Evolutionary conservation across 164 flowering plant species (phyloP).

Genomic region (Macadamia integrifolia): DNA sequence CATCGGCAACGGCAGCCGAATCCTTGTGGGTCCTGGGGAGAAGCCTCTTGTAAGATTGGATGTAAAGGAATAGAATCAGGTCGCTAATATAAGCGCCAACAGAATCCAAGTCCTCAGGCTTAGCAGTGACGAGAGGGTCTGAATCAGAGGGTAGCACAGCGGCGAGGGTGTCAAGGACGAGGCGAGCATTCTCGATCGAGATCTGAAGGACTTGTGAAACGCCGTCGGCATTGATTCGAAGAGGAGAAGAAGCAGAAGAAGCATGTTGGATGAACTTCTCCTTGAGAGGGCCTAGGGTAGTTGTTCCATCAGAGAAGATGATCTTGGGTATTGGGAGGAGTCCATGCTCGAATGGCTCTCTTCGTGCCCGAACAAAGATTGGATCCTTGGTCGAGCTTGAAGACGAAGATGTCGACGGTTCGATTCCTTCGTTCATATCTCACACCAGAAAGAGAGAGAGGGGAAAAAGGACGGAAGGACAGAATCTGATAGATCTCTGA

Average conservation of each 20-base stretch:
- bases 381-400: conserved; percentile 14
- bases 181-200: conserved; percentile 54
- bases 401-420: conserved; percentile 23
- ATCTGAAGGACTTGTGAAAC: conserved; percentile 50
- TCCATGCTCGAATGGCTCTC: conserved; percentile 78
- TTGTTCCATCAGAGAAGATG: conserved; percentile 51
- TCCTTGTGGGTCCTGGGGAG: conserved; percentile 70
- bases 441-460: not conserved
- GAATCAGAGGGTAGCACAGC: conserved; percentile 44
- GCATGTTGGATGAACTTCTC: conserved; percentile 21
- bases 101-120: conserved; percentile 29
- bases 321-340: conserved; percentile 68
- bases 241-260: not conserved
- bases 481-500: not conserved
- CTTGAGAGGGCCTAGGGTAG: conserved; percentile 43
- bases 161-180: conserved; percentile 55
- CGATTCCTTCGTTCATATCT: conserved; percentile 7
- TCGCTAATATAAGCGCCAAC: conserved; percentile 55
- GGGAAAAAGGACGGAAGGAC: not conserved
- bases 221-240: conserved; percentile 27
- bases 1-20: conserved; percentile 69
- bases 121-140: conserved; percentile 33
- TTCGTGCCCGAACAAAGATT: conserved; percentile 33
- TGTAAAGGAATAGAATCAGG: conserved; percentile 56
- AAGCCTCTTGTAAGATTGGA: conserved; percentile 64